Conservation (phyloP, 306 rosid species). For the Trichosanthes cucumerina region DNA sequence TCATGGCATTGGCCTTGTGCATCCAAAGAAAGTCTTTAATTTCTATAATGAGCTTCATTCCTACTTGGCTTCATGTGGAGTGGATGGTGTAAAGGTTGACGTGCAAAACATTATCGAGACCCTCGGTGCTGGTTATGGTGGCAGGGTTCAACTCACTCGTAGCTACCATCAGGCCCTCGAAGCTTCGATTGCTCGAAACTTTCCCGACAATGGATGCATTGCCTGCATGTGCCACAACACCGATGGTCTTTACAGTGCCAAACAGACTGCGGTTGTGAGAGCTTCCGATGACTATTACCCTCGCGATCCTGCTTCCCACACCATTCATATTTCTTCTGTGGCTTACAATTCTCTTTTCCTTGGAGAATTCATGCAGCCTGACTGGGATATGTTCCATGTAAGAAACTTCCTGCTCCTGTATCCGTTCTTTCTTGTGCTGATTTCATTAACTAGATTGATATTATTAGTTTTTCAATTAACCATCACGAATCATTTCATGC, state of each 20-base stretch:
- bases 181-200: slow-evolving; percentile 74
- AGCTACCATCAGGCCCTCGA: slow-evolving; percentile 83
- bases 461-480: background rate
- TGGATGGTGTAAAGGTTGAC: slow-evolving; percentile 96
- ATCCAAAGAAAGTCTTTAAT: slow-evolving; percentile 74
- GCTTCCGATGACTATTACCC: slow-evolving; percentile 97
- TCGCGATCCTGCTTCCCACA: slow-evolving; percentile 87
- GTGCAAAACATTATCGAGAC: slow-evolving; percentile 96
- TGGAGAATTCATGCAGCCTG: slow-evolving; percentile 97
- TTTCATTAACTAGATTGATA: background rate
- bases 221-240: slow-evolving; percentile 99
- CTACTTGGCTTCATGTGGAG: slow-evolving; percentile 88
- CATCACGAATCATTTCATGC: background rate
- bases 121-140: slow-evolving; percentile 89
- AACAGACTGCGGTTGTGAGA: slow-evolving; percentile 85
- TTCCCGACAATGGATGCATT: slow-evolving; percentile 85
- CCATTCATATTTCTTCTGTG: slow-evolving; percentile 89
- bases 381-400: slow-evolving; percentile 99
- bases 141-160: slow-evolving; percentile 81
- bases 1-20: slow-evolving; percentile 89
- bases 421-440: background rate
- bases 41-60: slow-evolving; percentile 94
- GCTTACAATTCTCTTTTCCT: slow-evolving; percentile 92
- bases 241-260: slow-evolving; percentile 72
- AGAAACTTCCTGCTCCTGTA: slow-evolving; percentile 16